A percentile compares a stretch with the other conserved stretches of the same genome.
Evolutionary conservation across 768 basidiomycete genomes (phyloP).

Genomic region (Cantharellus anzutake): DNA sequence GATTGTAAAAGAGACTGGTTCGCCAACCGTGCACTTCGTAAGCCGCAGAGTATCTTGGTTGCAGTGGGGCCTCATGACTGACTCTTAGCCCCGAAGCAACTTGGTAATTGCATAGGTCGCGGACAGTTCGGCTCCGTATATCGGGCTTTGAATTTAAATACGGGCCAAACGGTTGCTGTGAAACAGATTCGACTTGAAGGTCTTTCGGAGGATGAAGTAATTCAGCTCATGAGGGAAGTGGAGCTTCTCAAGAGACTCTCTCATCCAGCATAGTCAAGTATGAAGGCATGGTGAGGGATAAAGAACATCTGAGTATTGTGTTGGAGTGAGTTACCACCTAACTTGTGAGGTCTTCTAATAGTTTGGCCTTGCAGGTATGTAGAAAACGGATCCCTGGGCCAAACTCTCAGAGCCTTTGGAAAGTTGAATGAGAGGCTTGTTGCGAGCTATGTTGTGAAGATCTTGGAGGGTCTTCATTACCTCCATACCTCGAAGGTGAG

Average conservation of each 20-base stretch:
- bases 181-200: constrained; percentile 87
- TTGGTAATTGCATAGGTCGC: constrained; percentile 91
- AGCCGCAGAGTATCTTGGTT: constrained; percentile 19
- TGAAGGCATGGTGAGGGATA: constrained; percentile 85
- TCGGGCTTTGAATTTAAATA: constrained; percentile 80
- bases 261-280: constrained; percentile 97
- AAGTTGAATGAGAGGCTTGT: constrained; percentile 84
- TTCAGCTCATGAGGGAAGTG: constrained; percentile 85
- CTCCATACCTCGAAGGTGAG: constrained; percentile 46
- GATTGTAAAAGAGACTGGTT: constrained; percentile 64
- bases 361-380: constrained; percentile 42
- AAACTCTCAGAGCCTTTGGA: constrained; percentile 85
- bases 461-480: constrained; percentile 87
- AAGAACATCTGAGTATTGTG: constrained; percentile 76
- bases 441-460: constrained; percentile 87
- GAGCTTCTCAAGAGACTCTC: constrained; percentile 77
- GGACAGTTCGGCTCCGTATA: constrained; percentile 97
- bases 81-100: constrained; percentile 39
- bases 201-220: constrained; percentile 76
- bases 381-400: constrained; percentile 88
- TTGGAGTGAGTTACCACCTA: constrained; percentile 52
- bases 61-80: neutral
- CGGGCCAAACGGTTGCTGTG: constrained; percentile 97
- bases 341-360: neutral
- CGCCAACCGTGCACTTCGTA: constrained; percentile 63